A percentile compares a stretch with the other conserved stretches of the same genome.
Conservation (phyloP, 176 grass and related monocot species). For the Avena atlantica region DNA sequence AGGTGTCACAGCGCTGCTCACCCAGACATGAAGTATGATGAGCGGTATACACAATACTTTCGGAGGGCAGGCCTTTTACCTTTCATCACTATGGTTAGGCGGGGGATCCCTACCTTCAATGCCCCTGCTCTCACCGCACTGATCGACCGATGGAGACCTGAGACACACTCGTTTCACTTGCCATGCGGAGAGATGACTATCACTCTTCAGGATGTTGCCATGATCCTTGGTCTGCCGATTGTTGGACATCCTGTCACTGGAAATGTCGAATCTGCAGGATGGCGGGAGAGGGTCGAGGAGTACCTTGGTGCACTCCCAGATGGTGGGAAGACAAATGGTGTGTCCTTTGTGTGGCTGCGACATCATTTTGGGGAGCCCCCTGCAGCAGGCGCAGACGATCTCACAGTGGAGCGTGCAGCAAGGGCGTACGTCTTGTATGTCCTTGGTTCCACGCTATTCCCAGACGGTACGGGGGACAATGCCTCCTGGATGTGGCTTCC, state of each 20-base stretch:
- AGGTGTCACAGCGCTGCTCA: not conserved
- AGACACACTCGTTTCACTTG: not conserved
- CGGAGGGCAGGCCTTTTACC: not conserved
- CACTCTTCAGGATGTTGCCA: constrained; percentile 14
- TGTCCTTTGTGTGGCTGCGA: not conserved
- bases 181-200: constrained; percentile 7
- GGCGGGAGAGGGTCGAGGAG: not conserved
- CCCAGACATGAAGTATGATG: not conserved
- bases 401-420: not conserved
- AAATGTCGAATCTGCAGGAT: not conserved
- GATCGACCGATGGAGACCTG: not conserved
- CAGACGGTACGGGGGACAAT: not conserved
- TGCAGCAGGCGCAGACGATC: not conserved
- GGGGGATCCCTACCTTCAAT: constrained; percentile 1
- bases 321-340: not conserved
- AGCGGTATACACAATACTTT: not conserved
- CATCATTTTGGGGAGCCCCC: not conserved
- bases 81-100: constrained; percentile 6
- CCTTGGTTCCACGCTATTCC: not conserved
- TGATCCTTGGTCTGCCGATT: not conserved
- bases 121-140: not conserved
- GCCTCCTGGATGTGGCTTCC: constrained; percentile 9
- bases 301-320: not conserved
- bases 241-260: not conserved
- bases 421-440: constrained; percentile 5